Evolutionary conservation across 257 asterid species (phyloP), one percentile per base, ranked within the genome.

Genomic region (Nemophila menziesii): DNA sequence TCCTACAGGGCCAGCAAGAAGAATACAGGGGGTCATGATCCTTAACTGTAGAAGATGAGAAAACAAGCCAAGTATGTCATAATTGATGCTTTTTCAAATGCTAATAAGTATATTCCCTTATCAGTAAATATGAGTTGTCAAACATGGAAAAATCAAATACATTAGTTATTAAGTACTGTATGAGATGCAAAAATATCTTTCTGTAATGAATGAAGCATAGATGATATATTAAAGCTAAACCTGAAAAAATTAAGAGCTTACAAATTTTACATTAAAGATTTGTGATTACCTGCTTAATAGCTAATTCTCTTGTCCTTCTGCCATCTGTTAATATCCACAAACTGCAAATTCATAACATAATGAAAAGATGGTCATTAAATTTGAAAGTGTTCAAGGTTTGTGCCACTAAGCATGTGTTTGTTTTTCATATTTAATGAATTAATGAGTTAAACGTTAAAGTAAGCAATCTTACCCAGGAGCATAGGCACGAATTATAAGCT

Each of bases 1-100:
- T 40, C 78, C 74, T 55, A 71, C 49, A 34, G 71, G 71, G 44
- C 74, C 78, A 21, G 78, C 71, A 44, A 71, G 67, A 46, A 63
- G 58, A 58, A 71, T 66, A 61, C 74, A 63, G 22, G 69, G 69
- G 16, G 56, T 57, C 74, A 67, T 67, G 13, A 57, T 52, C 46
- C 58, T 61, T 60, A 67, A 64, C 74, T 67, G 62, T 16, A 40
- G 12, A 43, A n/a, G 49, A 22, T 5, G 12, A 16, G 2, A 40
- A 40, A 11, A 11, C 4, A 12, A 44, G 16, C 4, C n/a, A 20
- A 3, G 49, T 27, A 22, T 22, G 17, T 24, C 45, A 40, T 0
- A 40, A 20, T 41, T 12, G 13, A 51, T 50, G 7, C n/a, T n/a
- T n/a, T n/a, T n/a, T n/a, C n/a, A n/a, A n/a, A n/a, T n/a, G n/a